A percentile compares a stretch with the other conserved stretches of the same genome.
phyloP scores from a whole-genome alignment of 441 rosid genomes.

The Dalechampia spathulata region DNA sequence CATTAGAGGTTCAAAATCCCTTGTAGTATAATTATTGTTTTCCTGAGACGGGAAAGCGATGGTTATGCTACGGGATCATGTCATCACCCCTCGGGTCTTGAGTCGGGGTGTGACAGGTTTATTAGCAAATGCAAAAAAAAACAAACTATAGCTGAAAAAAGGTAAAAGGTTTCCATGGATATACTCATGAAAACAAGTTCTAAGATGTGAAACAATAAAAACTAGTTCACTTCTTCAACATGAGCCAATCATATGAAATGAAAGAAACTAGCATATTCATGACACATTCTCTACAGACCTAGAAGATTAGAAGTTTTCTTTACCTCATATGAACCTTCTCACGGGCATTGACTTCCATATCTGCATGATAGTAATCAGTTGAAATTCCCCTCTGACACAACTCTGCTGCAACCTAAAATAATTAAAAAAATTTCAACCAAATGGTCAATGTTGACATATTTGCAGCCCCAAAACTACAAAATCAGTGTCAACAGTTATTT shows the following conservation, averaged over 20 bases:
- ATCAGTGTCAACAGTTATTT: not conserved
- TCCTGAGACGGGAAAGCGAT: no score
- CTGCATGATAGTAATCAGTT: slow-evolving; percentile 90
- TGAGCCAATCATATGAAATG: not conserved
- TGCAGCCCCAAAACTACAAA: not conserved
- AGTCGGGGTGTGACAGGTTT: no score
- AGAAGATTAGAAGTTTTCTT: slow-evolving; percentile 11
- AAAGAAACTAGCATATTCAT: not conserved
- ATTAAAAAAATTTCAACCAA: not conserved
- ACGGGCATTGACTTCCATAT: slow-evolving; percentile 81
- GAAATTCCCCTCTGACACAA: slow-evolving; percentile 70
- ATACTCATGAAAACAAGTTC: not conserved
- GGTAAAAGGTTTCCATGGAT: not conserved
- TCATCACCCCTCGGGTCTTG: no score
- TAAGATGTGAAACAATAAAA: not conserved
- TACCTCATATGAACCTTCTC: slow-evolving; percentile 86
- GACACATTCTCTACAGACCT: not conserved
- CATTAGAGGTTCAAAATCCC: no score
- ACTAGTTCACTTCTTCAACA: not conserved
- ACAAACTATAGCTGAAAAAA: not conserved
- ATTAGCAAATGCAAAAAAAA: no score
- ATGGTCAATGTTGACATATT: not conserved
- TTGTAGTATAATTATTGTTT: no score
- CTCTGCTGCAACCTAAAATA: slow-evolving; percentile 91
- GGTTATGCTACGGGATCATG: no score